Evolutionary conservation across 805 yeast genomes (phyloP).

Genomic region (Zygoascus ofunaensis): DNA sequence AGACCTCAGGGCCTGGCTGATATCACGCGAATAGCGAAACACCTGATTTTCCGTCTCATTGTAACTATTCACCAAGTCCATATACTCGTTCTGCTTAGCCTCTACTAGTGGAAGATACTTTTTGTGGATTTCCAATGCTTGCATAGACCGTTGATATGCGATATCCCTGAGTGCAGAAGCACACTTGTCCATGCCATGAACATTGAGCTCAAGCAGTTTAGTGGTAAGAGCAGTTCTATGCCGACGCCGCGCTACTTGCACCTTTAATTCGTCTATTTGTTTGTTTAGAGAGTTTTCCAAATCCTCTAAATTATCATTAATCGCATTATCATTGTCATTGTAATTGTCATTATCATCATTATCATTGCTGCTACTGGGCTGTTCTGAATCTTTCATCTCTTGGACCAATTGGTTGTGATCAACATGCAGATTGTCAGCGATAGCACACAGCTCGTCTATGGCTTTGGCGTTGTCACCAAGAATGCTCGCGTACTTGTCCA

Average conservation of each 20-base stretch:
- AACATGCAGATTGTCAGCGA: slow-evolving; percentile 9
- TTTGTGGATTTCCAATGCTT: slow-evolving; percentile 14
- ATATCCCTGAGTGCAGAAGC: slow-evolving; percentile 13
- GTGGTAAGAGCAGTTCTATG: slow-evolving; percentile 9
- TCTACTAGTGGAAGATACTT: slow-evolving; percentile 14
- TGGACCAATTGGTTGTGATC: slow-evolving; percentile 3
- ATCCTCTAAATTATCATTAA: not conserved
- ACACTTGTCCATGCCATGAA: slow-evolving; percentile 14
- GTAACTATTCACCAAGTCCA: slow-evolving; percentile 13
- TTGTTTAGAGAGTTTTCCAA: slow-evolving; percentile 5
- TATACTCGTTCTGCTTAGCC: slow-evolving; percentile 13
- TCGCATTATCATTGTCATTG: slow-evolving; percentile 8
- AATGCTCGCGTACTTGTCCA: not conserved
- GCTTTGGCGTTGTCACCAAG: not conserved
- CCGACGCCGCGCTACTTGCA: slow-evolving; percentile 9
- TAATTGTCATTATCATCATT: slow-evolving; percentile 7
- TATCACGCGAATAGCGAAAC: slow-evolving; percentile 9
- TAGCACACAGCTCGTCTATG: slow-evolving; percentile 10
- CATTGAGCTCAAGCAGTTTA: slow-evolving; percentile 12
- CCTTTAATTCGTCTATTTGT: slow-evolving; percentile 13
- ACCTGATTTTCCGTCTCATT: slow-evolving; percentile 14
- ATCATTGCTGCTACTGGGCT: slow-evolving; percentile 1
- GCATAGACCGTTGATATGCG: slow-evolving; percentile 14
- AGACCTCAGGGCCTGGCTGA: slow-evolving; percentile 12
- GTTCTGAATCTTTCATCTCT: not conserved